These are phyloP conservation scores for Cladosporium sp. DNA, from an alignment of 2,329 filamentous ascomycete genomes.

Conservation along the genomic window DNA sequence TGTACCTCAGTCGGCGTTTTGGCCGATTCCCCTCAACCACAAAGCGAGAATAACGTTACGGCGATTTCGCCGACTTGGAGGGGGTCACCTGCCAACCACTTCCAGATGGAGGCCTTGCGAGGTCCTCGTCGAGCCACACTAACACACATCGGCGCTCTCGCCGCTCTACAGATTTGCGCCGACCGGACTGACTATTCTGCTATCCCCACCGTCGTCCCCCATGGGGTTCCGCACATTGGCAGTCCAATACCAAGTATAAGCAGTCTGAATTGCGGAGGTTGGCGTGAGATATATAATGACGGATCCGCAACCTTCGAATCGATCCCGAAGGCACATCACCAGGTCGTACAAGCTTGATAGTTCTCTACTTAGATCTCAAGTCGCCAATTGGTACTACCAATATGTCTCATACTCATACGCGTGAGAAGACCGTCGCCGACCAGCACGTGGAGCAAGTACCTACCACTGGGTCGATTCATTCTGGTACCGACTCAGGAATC, in stretches of 20 bases:
- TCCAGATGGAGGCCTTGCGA: not conserved
- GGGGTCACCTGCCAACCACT: not conserved
- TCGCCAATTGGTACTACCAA: not conserved
- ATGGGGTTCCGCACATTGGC: not conserved
- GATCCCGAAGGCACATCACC: not conserved
- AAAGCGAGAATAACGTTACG: not conserved
- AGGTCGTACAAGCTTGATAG: not conserved
- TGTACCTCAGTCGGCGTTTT: constrained; percentile 1
- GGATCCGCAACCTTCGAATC: not conserved
- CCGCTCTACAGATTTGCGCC: not conserved
- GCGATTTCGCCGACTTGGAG: not conserved
- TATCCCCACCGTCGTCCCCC: not conserved
- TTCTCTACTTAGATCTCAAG: not conserved
- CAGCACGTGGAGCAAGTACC: not conserved
- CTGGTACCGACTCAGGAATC: not conserved
- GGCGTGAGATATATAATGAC: not conserved
- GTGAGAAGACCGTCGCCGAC: not conserved
- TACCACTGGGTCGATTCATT: not conserved
- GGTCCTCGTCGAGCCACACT: not conserved
- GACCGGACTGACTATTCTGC: not conserved
- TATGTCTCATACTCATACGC: not conserved
- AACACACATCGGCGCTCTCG: not conserved
- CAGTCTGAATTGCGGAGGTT: not conserved
- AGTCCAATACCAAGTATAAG: not conserved
- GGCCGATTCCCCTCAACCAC: not conserved